Conservation (phyloP, 257 asterid species). For the Solanum stenotomum region DNA sequence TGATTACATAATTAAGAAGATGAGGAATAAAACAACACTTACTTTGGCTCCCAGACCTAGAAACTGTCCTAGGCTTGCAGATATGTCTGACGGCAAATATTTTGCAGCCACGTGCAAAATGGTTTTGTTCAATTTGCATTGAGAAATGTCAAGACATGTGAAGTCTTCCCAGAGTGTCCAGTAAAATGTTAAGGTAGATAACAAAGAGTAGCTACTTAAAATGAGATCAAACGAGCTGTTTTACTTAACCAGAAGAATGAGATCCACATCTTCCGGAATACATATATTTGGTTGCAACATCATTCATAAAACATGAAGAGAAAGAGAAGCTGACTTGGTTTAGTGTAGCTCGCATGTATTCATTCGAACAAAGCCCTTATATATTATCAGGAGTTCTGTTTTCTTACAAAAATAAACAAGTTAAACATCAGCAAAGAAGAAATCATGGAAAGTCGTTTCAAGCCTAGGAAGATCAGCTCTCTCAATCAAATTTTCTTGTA, state of each 20-base stretch:
- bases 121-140: slow-evolving; percentile 71
- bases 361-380: background rate
- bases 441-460: background rate
- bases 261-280: background rate
- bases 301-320: background rate
- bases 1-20: background rate
- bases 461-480: background rate
- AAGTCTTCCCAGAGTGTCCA: slow-evolving; percentile 85
- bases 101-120: slow-evolving; percentile 66
- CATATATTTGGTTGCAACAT: background rate
- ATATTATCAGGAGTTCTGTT: background rate
- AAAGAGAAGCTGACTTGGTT: background rate
- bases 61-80: slow-evolving; percentile 55
- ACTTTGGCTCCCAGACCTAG: slow-evolving; percentile 65
- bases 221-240: background rate
- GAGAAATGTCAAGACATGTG: slow-evolving; percentile 88
- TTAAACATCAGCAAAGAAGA: background rate
- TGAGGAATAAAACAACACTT: background rate
- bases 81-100: slow-evolving; percentile 46
- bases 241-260: background rate
- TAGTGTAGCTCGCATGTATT: background rate
- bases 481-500: background rate
- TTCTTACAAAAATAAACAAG: background rate
- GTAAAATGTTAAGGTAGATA: slow-evolving; percentile 35
- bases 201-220: background rate